Evolutionary conservation across 805 yeast genomes (phyloP).

Genomic region (Trichomonascus vanleenenianus): DNA sequence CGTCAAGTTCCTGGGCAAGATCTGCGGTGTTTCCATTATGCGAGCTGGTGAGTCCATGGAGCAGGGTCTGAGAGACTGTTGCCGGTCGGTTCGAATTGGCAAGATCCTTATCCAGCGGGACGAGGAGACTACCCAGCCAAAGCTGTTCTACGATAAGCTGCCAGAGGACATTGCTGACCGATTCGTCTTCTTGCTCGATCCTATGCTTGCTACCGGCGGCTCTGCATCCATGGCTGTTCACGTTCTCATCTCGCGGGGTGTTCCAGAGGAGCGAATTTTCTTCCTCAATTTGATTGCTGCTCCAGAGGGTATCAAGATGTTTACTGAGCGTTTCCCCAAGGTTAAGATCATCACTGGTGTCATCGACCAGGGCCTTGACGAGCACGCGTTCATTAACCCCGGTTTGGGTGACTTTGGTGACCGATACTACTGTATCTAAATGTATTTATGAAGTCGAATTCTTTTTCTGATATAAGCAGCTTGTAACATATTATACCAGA

Average conservation of each 20-base stretch:
- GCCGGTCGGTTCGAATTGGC: conserved; percentile 93
- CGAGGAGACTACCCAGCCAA: conserved; percentile 93
- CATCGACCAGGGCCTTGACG: conserved; percentile 81
- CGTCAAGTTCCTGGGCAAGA: conserved; percentile 76
- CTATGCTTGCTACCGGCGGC: conserved; percentile 98
- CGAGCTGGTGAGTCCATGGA: conserved; percentile 99
- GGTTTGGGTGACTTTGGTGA: conserved; percentile 99
- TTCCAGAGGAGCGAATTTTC: conserved; percentile 75
- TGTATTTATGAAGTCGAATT: too few species aligned
- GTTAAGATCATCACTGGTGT: conserved; percentile 91
- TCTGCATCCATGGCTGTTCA: conserved; percentile 97
- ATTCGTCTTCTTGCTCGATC: conserved; percentile 86
- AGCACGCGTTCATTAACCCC: conserved; percentile 76
- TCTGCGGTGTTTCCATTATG: conserved; percentile 96
- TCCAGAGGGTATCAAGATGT: conserved; percentile 84
- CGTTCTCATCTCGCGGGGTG: conserved; percentile 80
- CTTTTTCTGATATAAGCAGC: too few species aligned
- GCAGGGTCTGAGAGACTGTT: conserved; percentile 94
- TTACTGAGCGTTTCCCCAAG: conserved; percentile 71
- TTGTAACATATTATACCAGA: too few species aligned
- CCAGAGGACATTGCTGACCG: conserved; percentile 88
- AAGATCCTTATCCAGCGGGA: conserved; percentile 95
- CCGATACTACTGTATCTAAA: conserved; percentile 83
- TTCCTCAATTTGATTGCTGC: conserved; percentile 88
- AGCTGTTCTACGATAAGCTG: conserved; percentile 84